These are phyloP conservation scores for Melastoma candidum DNA, from an alignment of 441 rosid genomes.

Conservation along the genomic window DNA sequence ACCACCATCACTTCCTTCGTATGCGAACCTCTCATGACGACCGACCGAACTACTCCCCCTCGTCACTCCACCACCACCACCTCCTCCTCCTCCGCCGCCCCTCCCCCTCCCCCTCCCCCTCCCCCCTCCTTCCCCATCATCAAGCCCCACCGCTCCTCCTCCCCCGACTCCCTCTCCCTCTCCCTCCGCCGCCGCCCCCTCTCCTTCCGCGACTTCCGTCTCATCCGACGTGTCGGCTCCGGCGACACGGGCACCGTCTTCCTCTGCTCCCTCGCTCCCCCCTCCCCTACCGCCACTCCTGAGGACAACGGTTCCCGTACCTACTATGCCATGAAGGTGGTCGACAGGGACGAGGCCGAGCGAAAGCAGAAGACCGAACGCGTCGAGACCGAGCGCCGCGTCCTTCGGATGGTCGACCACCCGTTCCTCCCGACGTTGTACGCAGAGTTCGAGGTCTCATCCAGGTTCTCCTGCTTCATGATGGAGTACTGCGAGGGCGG, in stretches of 20 bases:
- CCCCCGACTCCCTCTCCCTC: constrained; percentile 70
- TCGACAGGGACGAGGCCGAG: constrained; percentile 62
- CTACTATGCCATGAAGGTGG: constrained; percentile 83
- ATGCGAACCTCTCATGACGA: no score
- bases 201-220: constrained; percentile 63
- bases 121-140: constrained; percentile 37
- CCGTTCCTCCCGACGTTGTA: constrained; percentile 64
- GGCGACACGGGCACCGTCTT: constrained; percentile 91
- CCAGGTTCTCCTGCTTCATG: constrained; percentile 56
- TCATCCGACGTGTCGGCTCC: constrained; percentile 63
- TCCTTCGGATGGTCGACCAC: constrained; percentile 74
- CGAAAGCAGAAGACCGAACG: constrained; percentile 69
- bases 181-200: constrained; percentile 43
- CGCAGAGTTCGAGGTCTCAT: constrained; percentile 56
- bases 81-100: constrained; percentile 23
- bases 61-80: no score
- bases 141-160: constrained; percentile 75
- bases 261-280: constrained; percentile 45
- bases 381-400: constrained; percentile 75
- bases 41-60: no score
- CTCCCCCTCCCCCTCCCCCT: constrained; percentile 7
- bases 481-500: constrained; percentile 79
- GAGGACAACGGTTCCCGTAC: no score
- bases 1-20: no score
- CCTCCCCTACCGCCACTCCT: neutral